Base-by-base conservation (phyloP, 2,329 filamentous ascomycete species). In the Myotisia sp. region DNA sequence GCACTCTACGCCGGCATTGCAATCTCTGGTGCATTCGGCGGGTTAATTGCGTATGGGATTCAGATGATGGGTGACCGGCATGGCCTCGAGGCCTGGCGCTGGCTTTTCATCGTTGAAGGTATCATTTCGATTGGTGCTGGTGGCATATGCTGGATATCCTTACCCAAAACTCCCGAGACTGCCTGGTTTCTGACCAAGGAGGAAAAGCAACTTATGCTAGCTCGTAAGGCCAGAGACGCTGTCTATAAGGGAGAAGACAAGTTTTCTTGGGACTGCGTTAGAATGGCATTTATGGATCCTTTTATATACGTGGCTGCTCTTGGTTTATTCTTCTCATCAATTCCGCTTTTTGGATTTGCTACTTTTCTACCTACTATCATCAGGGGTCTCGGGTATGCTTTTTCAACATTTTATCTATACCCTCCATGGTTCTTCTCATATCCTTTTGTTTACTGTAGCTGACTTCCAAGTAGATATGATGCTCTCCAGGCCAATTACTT, bases 321-420 rank as follows among this genome's bases (percentile, higher is more conserved):
- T 23, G 77, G 64, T 4, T 77, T 83, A 51, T 85, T 85, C 48
- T 77, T 79, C 3, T 67, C 69, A 10, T 78, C 84, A 47, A 81
- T 76, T 1, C 79, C 85, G 71, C 64, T 86, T 0, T 86, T 86
- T 47, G 78, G 79, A 3, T 85, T 75, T 53, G 78, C 74, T 32
- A 84, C 78, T 0, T 86, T 86, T 49, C 58, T 87, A 28, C 81
- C 81, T 0, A 84, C 79, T 3, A 86, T 87, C 43, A 83, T 87
- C 52, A 63, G 71, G 26, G 74, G 68, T 3, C 69, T 86, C 33
- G 76, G 78, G 3, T 3, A 38, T 14, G n/a, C n/a, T n/a, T n/a
- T n/a, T n/a, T n/a, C n/a, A n/a, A n/a, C n/a, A n/a, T n/a, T n/a
- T n/a, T n/a, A n/a, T n/a, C n/a, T n/a, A n/a, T n/a, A n/a, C n/a